Conservation (phyloP, 2,329 filamentous ascomycete genomes). For the Stachybotrys echinatus region DNA sequence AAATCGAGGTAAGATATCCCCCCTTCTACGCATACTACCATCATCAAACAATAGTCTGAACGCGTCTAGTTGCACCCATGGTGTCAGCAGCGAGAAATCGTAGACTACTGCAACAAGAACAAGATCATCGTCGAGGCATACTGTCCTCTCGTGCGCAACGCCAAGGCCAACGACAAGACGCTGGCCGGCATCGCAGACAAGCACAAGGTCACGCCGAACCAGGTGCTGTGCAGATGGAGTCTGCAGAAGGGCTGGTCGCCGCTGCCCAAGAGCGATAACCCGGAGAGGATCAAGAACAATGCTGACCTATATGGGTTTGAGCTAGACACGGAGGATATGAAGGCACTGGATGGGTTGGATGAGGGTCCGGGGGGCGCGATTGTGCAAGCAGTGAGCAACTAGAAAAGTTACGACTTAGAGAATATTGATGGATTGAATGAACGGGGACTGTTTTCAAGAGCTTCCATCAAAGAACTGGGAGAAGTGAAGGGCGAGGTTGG, state of each 20-base stretch:
- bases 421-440: neutral
- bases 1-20: slow-evolving; percentile 53
- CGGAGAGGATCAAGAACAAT: slow-evolving; percentile 54
- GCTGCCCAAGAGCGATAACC: slow-evolving; percentile 59
- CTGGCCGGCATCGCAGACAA: slow-evolving; percentile 52
- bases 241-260: slow-evolving; percentile 64
- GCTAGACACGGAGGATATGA: slow-evolving; percentile 52
- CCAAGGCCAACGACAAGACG: slow-evolving; percentile 43
- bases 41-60: no score
- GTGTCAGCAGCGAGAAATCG: slow-evolving; percentile 43
- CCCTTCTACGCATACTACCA: no score
- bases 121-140: slow-evolving; percentile 50
- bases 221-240: slow-evolving; percentile 62
- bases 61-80: slow-evolving; percentile 66
- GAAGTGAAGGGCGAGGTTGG: neutral
- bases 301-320: slow-evolving; percentile 55
- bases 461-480: no score
- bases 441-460: no score
- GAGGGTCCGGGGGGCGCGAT: slow-evolving; percentile 15
- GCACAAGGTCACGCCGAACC: slow-evolving; percentile 51
- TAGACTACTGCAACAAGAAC: slow-evolving; percentile 63
- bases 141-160: slow-evolving; percentile 25
- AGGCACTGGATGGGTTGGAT: slow-evolving; percentile 15
- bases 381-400: slow-evolving; percentile 12
- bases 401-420: neutral